Base-by-base conservation (phyloP, 176 grass and related monocot genomes). In the Raddia guianensis region DNA sequence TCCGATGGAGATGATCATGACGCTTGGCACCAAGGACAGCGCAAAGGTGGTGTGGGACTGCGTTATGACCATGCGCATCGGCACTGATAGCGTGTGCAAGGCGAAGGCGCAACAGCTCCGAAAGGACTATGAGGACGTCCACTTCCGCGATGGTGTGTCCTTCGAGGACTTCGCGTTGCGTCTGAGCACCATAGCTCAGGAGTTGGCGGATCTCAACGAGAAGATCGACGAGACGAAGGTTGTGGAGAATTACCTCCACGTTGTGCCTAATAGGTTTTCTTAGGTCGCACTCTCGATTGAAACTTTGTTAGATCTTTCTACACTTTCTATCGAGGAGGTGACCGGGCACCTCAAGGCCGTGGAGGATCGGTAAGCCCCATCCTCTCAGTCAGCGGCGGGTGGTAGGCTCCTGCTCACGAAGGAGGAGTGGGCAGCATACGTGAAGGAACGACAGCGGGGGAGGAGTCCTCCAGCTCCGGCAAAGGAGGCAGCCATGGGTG, bases 401-500 rank as follows among this genome's bases (percentile, higher is more conserved):
- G 9, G 10, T 32, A 62, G 11, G 59, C 59, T 62, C 1, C 20
- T 62, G 2, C 8, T 62, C 9, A 63, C 27, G 11, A 11, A 35
- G 21, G 61, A 34, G 32, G 9, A 63, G 27, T 63, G 61, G 61
- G 1, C 3, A 0, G 61, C 61, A 1, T 3, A 4, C 1, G 8
- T 19, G 0, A 59, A 59, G 16, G 7, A 59, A 7, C 7, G 18
- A 0, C 16, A 19, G 20, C 1, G 2, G 0, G 56, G 6, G 7
- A 59, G 18, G 56, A 6, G 5, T 59, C 56, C 1, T 59, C 56
- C 0, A 3, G 6, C 5, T 2, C 4, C 5, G 2, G 4, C 18
- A 59, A 21, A 8, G 2, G n/a, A 0, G 8, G 18, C 8, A 0
- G n/a, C 8, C 6, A 0, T 5, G 7, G n/a, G 0, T 2, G n/a